Conservation (phyloP, 108 stramenopile species). For the Skeletonema grethae region DNA sequence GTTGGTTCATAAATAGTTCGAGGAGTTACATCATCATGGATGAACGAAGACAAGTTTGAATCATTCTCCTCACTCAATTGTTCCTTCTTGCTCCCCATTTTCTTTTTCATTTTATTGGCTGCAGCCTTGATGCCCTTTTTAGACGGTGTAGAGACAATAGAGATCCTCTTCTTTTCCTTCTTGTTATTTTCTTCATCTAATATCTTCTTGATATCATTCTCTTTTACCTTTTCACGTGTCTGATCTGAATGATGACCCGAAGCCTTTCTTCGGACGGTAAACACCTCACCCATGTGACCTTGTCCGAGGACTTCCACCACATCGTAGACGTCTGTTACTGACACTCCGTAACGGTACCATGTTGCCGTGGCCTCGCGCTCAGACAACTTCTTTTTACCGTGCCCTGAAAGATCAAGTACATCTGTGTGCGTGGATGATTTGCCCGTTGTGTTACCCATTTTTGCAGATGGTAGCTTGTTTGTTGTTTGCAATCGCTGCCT, state of each 20-base stretch:
- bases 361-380: slow-evolving; percentile 50
- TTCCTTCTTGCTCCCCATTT: slow-evolving; percentile 12
- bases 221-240: slow-evolving; percentile 20
- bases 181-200: background rate
- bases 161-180: slow-evolving; percentile 13
- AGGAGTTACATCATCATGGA: background rate
- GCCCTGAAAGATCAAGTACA: slow-evolving; percentile 7
- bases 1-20: background rate
- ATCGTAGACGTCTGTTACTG: slow-evolving; percentile 57
- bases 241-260: slow-evolving; percentile 40
- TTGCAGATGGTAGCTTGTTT: background rate
- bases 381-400: slow-evolving; percentile 9
- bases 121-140: slow-evolving; percentile 17
- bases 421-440: background rate
- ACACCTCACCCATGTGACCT: slow-evolving; percentile 61
- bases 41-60: slow-evolving; percentile 25
- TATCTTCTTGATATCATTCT: slow-evolving; percentile 14
- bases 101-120: slow-evolving; percentile 20
- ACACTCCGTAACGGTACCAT: slow-evolving; percentile 58
- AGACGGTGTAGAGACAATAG: background rate
- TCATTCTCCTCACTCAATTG: slow-evolving; percentile 11
- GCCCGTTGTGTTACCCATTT: background rate
- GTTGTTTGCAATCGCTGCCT: too few relatives aligned
- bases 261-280: slow-evolving; percentile 52
- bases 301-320: slow-evolving; percentile 48